These are phyloP conservation scores for Primulina huaijiensis DNA, from an alignment of 257 asterid genomes.

Conservation along the genomic window DNA sequence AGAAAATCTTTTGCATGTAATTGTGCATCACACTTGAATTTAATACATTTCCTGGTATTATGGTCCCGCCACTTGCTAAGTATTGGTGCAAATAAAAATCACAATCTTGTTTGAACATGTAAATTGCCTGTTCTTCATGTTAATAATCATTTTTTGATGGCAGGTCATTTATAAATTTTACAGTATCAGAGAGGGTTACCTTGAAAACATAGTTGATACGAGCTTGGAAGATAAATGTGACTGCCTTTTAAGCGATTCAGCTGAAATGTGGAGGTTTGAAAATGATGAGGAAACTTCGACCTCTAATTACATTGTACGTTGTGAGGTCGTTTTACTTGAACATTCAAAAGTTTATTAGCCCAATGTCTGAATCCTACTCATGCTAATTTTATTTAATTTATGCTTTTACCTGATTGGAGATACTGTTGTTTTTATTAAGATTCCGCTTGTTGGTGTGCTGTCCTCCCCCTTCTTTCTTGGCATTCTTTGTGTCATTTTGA, in stretches of 20 bases:
- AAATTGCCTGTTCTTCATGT: conserved; percentile 15
- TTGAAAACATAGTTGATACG: conserved; percentile 40
- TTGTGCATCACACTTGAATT: conserved; percentile 4
- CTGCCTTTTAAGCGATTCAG: conserved; percentile 65
- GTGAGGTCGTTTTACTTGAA: conserved; percentile 12
- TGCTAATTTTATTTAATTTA: conserved; percentile 1
- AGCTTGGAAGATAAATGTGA: conserved; percentile 80
- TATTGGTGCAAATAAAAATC: conserved; percentile 2
- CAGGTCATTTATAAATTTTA: conserved; percentile 86
- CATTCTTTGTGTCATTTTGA: not conserved
- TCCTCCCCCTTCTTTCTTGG: not conserved
- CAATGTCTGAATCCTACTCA: conserved; percentile 6
- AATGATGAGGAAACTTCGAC: conserved; percentile 68
- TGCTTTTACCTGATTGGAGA: conserved; percentile 4
- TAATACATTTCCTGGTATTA: conserved; percentile 10
- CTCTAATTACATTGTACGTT: conserved; percentile 71
- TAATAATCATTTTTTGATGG: conserved; percentile 26
- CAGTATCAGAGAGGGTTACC: conserved; percentile 54
- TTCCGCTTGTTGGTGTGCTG: conserved; percentile 1
- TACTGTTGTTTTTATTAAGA: not conserved
- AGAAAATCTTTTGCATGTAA: not conserved
- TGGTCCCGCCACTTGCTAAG: conserved; percentile 17
- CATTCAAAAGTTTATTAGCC: not conserved
- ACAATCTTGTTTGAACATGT: conserved; percentile 14
- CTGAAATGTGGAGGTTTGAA: conserved; percentile 74